Base-by-base conservation (phyloP, 176 grass and related monocot species). In the Carex myosuroides region DNA sequence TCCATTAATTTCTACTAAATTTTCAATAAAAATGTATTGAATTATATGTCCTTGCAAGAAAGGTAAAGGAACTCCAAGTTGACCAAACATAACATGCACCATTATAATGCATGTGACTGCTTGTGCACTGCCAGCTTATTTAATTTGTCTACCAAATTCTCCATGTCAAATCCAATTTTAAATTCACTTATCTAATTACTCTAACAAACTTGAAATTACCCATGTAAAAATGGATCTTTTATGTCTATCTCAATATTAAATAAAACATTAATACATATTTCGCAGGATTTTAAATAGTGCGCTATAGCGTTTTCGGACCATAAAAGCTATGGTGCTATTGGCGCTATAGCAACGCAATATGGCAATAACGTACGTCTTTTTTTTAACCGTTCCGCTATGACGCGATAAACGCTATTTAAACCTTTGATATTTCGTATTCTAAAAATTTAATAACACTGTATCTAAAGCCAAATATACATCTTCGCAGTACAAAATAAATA, bases 51-150 rank as follows among this genome's bases (percentile, higher is more conserved):
- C 6, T 70, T 44, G 16, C 37, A 78, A 64, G 4, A 64, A 81
- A 44, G 41, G 24, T 22, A 80, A 80, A 79, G 22, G 75, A 75
- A 64, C 21, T 54, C 12, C 80, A 55, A 46, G 81, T 83, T 83
- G 81, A 83, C 42, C 68, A 83, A 69, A 69, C 44, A 68, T 44
- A 44, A 83, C n/a, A 57, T 78, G 71, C 44, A 75, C 21, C 73
- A 78, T 78, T 14, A 55, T 57, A 70, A 21, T 55, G 60, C 81
- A 83, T 83, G 81, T 83, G 81, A 83, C 62, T 83, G 60, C 44
- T 83, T 18, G 81, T 52, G 41, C 14, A 52, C 21, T 83, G 44
- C 61, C 81, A 66, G 62, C 41, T 66, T 30, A 46, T 24, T 55
- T n/a, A n/a, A n/a, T n/a, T 64, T 67, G 44, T 85, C 84, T 79